phyloP scores from a whole-genome alignment of 208 protist species.

The Trypanosoma grayi region DNA sequence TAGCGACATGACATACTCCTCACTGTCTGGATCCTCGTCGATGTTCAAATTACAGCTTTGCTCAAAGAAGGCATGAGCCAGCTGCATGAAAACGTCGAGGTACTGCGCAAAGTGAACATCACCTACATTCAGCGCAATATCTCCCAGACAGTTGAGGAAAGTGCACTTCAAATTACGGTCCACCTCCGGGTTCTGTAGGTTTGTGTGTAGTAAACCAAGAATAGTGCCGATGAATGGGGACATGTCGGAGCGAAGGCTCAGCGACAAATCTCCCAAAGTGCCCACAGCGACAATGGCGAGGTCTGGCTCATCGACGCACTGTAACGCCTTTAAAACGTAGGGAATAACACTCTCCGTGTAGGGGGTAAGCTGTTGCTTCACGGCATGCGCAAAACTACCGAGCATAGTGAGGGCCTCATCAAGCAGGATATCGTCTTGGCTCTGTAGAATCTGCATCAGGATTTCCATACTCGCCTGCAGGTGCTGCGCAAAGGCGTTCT shows the following conservation, averaged over 20 bases:
- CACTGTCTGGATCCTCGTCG: conserved; percentile 60
- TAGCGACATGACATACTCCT: conserved; percentile 81
- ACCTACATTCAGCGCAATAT: conserved; percentile 94
- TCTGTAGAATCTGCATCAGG: conserved; percentile 52
- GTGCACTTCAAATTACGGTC: conserved; percentile 93
- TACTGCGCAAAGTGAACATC: conserved; percentile 85
- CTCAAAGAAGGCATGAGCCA: conserved; percentile 71
- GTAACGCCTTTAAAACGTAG: conserved; percentile 80
- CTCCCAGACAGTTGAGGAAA: conserved; percentile 93
- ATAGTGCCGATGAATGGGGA: conserved; percentile 72
- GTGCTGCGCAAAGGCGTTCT: conserved; percentile 34
- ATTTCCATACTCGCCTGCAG: conserved; percentile 55
- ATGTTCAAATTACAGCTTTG: conserved; percentile 62
- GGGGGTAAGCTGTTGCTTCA: conserved; percentile 64
- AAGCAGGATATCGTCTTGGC: conserved; percentile 73
- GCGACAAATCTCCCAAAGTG: conserved; percentile 94
- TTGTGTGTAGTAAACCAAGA: conserved; percentile 81
- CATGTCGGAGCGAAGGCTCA: conserved; percentile 69
- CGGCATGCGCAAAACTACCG: conserved; percentile 86
- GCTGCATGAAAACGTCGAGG: conserved; percentile 71
- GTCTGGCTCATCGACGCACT: conserved; percentile 75
- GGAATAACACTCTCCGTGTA: conserved; percentile 83
- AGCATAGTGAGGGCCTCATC: conserved; percentile 95
- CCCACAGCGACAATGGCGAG: conserved; percentile 87
- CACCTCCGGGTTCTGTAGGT: conserved; percentile 69